phyloP scores from a whole-genome alignment of 441 rosid genomes.

The Lepidium campestre region DNA sequence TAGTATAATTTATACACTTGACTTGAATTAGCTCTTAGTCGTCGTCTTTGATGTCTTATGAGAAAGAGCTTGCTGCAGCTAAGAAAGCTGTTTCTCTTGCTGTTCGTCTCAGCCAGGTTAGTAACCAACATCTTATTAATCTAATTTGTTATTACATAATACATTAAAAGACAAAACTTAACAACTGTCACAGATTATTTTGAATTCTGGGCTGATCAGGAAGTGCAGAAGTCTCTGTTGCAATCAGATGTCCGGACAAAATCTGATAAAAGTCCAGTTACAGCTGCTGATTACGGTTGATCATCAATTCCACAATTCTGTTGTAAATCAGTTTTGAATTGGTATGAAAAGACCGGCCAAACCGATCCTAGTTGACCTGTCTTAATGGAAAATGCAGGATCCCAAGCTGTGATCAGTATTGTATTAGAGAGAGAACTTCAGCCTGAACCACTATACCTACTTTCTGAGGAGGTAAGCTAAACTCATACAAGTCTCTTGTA shows the following conservation, averaged over 20 bases:
- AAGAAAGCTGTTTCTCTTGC: constrained; percentile 76
- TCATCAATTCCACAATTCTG: not conserved
- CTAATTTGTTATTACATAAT: not conserved
- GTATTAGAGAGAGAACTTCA: constrained; percentile 64
- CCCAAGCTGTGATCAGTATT: constrained; percentile 28
- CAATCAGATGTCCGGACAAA: constrained; percentile 76
- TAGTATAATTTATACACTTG: not conserved
- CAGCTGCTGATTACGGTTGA: constrained; percentile 82
- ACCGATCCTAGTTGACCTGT: not conserved
- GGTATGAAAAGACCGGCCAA: not conserved
- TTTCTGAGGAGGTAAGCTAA: constrained; percentile 77
- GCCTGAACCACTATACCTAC: constrained; percentile 45
- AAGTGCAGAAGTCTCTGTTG: constrained; percentile 65
- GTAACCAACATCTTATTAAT: not conserved
- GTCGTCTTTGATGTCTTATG: constrained; percentile 41
- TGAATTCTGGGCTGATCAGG: constrained; percentile 32
- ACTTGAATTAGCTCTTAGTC: not conserved
- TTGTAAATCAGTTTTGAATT: not conserved
- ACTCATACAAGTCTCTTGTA: not conserved
- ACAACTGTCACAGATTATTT: not conserved
- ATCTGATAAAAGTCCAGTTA: constrained; percentile 72
- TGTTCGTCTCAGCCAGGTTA: constrained; percentile 73
- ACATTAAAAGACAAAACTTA: not conserved
- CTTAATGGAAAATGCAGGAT: not conserved
- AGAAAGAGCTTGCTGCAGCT: constrained; percentile 74